Evolutionary conservation across 768 basidiomycete species (phyloP).

Genomic region (Mycena floridula): DNA sequence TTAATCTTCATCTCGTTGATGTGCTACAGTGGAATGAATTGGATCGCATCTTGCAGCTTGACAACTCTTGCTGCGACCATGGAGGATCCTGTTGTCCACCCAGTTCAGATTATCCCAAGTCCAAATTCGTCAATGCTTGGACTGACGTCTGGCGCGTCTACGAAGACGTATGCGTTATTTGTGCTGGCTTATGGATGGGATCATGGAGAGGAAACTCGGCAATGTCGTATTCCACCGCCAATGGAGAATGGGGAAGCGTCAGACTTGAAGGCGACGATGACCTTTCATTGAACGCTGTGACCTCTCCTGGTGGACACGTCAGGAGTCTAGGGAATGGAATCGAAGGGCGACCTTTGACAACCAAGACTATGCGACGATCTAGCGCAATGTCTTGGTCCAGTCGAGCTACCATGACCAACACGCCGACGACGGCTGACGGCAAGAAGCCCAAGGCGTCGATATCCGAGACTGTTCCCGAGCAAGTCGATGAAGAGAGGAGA

Average conservation of each 20-base stretch:
- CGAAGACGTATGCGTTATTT: conserved; percentile 79
- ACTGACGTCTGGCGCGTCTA: conserved; percentile 77
- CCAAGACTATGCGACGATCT: conserved; percentile 34
- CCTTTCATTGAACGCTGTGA: conserved; percentile 26
- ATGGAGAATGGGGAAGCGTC: conserved; percentile 52
- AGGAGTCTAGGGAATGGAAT: conserved; percentile 67
- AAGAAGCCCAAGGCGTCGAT: conserved; percentile 6
- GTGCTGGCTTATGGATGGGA: conserved; percentile 79
- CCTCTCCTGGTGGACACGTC: conserved; percentile 17
- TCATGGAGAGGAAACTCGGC: conserved; percentile 49
- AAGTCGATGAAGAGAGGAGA: conserved; percentile 13
- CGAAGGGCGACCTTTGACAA: conserved; percentile 49
- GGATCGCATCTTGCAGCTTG: conserved; percentile 59
- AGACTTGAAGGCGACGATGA: conserved; percentile 66
- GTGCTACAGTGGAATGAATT: conserved; percentile 66
- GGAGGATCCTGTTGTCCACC: conserved; percentile 30
- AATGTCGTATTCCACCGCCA: conserved; percentile 41
- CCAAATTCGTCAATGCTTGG: conserved; percentile 46
- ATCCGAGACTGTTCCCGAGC: conserved; percentile 13
- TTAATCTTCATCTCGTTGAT: conserved; percentile 3
- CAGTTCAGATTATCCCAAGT: conserved; percentile 21
- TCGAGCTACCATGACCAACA: conserved; percentile 17
- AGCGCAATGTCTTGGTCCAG: conserved; percentile 48
- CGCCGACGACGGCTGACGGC: conserved; percentile 15
- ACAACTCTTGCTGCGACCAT: conserved; percentile 24